Conservation (phyloP, 768 basidiomycete species). For the Holtermanniella nyarrowii region DNA sequence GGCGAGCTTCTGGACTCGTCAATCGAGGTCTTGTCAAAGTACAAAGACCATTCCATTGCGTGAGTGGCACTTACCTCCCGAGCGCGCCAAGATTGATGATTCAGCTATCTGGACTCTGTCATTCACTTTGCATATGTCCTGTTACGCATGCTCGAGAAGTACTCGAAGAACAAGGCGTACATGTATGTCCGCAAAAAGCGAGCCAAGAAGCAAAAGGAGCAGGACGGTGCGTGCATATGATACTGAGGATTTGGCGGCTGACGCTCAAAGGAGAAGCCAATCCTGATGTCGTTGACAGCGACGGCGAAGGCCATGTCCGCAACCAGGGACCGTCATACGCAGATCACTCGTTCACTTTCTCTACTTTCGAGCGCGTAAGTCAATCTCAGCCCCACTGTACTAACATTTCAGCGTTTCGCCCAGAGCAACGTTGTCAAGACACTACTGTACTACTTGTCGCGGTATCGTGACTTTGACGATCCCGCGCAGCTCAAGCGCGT, state of each 20-base stretch:
- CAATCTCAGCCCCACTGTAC: not conserved
- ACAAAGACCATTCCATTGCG: constrained; percentile 58
- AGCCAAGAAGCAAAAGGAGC: constrained; percentile 42
- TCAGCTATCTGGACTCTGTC: constrained; percentile 73
- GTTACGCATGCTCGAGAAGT: constrained; percentile 80
- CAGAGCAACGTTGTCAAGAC: constrained; percentile 75
- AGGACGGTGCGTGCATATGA: constrained; percentile 8
- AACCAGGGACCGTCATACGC: constrained; percentile 51
- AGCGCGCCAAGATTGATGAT: not conserved
- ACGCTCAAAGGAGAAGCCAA: no score
- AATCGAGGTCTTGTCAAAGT: constrained; percentile 61
- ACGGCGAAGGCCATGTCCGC: constrained; percentile 52
- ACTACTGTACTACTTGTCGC: constrained; percentile 66
- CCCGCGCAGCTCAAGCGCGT: constrained; percentile 81
- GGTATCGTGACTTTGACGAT: constrained; percentile 67
- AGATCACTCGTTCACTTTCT: constrained; percentile 86
- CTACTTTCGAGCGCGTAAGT: constrained; percentile 75
- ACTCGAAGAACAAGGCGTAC: constrained; percentile 59
- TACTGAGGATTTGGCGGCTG: constrained; percentile 28
- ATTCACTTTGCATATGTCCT: constrained; percentile 74
- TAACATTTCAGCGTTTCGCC: constrained; percentile 72
- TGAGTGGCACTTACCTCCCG: constrained; percentile 21
- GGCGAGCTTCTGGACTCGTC: constrained; percentile 87
- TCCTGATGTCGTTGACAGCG: constrained; percentile 55
- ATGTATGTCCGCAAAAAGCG: constrained; percentile 64